Conservation (phyloP, 768 basidiomycete species). For the Coprinellus aureogranulatus region DNA sequence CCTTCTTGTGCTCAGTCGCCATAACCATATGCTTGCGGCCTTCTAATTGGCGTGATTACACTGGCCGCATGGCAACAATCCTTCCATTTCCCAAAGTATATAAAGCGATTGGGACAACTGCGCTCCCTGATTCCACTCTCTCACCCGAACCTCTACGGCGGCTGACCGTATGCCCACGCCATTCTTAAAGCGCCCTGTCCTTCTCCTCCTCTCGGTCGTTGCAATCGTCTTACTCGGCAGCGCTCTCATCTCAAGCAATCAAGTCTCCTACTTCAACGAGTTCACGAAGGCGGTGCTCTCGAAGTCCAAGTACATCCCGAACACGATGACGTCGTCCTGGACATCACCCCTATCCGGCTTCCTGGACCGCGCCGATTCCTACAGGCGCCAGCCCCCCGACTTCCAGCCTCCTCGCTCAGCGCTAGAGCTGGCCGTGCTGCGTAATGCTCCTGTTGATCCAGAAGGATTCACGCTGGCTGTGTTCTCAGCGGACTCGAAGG, state of each 20-base stretch:
- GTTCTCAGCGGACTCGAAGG: slow-evolving; percentile 16
- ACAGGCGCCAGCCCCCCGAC: slow-evolving; percentile 18
- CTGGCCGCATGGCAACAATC: background rate
- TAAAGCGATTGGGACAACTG: background rate
- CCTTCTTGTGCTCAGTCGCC: too few relatives aligned
- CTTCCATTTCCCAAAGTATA: background rate
- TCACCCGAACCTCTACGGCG: background rate
- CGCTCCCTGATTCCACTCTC: background rate
- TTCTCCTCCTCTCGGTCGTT: background rate
- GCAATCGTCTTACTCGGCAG: background rate
- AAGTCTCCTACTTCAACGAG: background rate
- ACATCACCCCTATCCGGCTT: slow-evolving; percentile 1
- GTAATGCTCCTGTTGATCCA: slow-evolving; percentile 31
- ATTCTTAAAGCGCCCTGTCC: background rate
- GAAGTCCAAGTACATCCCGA: background rate
- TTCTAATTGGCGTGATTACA: background rate
- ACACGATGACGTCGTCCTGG: background rate
- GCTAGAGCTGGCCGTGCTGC: slow-evolving; percentile 30
- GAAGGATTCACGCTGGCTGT: slow-evolving; percentile 37
- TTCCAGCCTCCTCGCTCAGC: slow-evolving; percentile 25
- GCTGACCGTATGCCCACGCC: background rate
- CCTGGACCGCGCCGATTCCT: slow-evolving; percentile 3
- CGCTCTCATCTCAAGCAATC: background rate
- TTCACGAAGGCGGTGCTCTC: background rate
- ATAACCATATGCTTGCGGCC: background rate